Conservation (phyloP, 2,329 filamentous ascomycete genomes). For the Colletotrichum gloeosporioides region DNA sequence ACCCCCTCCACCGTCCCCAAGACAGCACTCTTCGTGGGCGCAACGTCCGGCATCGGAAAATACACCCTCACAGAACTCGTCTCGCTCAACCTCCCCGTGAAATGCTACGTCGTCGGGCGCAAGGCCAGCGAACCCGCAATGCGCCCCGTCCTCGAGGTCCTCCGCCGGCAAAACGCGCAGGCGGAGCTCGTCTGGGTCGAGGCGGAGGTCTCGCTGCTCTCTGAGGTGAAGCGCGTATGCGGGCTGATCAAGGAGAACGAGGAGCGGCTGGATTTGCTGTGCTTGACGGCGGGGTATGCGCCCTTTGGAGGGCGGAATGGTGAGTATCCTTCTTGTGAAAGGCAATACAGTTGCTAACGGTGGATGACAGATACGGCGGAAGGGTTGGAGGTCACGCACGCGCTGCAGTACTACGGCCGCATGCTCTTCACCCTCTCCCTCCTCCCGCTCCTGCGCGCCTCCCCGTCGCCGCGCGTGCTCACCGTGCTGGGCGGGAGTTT, state of each 20-base stretch:
- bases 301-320: conserved; percentile 38
- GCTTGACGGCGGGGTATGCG: conserved; percentile 48
- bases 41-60: conserved; percentile 51
- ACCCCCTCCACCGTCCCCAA: conserved; percentile 39
- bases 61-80: conserved; percentile 42
- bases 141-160: conserved; percentile 38
- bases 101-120: conserved; percentile 49
- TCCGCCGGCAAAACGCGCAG: conserved; percentile 36
- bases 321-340: background rate
- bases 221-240: conserved; percentile 44
- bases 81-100: conserved; percentile 35
- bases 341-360: background rate
- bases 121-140: conserved; percentile 35
- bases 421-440: conserved; percentile 45
- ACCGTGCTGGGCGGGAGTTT: conserved; percentile 28
- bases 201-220: conserved; percentile 49
- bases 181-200: conserved; percentile 48
- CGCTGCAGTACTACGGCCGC: conserved; percentile 47
- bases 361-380: conserved; percentile 39
- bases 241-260: conserved; percentile 42
- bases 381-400: conserved; percentile 45
- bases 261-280: conserved; percentile 44
- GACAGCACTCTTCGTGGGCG: conserved; percentile 49
- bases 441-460: conserved; percentile 40
- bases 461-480: conserved; percentile 27